These are phyloP conservation scores for Fraxinus xanthoxyloides DNA, from an alignment of 305 asterid genomes.

Conservation along the genomic window DNA sequence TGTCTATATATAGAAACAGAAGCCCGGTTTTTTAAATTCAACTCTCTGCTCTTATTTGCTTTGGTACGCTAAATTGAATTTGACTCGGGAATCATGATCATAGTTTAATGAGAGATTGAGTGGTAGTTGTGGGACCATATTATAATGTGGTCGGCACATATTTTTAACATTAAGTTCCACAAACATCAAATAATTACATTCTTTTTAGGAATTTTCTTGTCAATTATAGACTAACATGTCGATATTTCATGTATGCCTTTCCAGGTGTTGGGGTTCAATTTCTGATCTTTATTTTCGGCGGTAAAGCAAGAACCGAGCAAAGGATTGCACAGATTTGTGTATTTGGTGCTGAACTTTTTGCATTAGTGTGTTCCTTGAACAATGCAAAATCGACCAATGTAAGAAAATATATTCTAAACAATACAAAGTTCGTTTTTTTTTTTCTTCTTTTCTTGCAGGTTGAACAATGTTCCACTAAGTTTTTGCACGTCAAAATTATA, in stretches of 20 bases:
- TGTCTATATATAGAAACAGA: not conserved
- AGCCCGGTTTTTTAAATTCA: not conserved
- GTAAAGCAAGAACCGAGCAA: not conserved
- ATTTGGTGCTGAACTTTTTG: not conserved
- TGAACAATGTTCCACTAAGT: not conserved
- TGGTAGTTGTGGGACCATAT: not conserved
- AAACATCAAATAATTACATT: not conserved
- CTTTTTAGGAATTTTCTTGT: not conserved
- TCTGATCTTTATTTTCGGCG: not conserved
- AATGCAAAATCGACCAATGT: constrained; percentile 1
- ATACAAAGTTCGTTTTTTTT: not conserved
- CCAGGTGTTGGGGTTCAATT: constrained; percentile 20
- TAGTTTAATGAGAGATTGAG: not conserved
- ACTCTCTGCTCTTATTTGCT: not conserved
- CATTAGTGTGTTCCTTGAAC: not conserved
- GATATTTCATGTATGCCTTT: not conserved
- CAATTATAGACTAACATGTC: not conserved
- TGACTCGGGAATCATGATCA: not conserved
- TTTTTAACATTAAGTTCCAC: constrained; percentile 8
- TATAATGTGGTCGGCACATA: not conserved
- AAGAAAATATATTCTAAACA: not conserved
- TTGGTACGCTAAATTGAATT: not conserved
- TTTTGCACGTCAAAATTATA: not conserved
- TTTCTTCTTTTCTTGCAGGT: not conserved
- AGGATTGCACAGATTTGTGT: constrained; percentile 2